Percentiles rank a stretch among this genome's conserved stretches.
phyloP scores from a whole-genome alignment of 2,329 filamentous ascomycete genomes.

The Fusarium sublunatum region DNA sequence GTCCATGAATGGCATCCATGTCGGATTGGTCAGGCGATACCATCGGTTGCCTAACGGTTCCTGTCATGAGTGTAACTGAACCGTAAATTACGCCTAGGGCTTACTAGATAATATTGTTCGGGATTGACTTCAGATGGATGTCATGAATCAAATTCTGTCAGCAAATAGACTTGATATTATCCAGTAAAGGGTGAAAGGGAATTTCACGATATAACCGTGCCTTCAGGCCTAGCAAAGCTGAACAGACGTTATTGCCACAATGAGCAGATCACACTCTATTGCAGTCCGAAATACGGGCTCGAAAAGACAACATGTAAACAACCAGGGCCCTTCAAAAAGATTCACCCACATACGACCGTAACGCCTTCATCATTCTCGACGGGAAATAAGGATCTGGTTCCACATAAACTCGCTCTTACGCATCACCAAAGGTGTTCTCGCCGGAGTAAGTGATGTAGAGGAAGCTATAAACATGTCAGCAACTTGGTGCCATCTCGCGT shows the following conservation, averaged over 20 bases:
- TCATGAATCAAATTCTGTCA: constrained; percentile 10
- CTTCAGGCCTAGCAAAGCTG: constrained; percentile 6
- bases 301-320: constrained; percentile 45
- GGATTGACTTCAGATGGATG: not conserved
- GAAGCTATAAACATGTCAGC: constrained; percentile 70
- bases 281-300: constrained; percentile 32
- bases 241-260: constrained; percentile 22
- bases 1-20: not conserved
- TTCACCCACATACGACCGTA: constrained; percentile 49
- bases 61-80: constrained; percentile 6
- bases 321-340: constrained; percentile 44
- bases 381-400: constrained; percentile 35
- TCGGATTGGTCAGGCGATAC: constrained; percentile 21
- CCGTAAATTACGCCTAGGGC: not conserved
- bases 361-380: constrained; percentile 51
- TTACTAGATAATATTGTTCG: not conserved
- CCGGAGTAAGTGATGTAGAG: constrained; percentile 99
- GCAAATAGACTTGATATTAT: constrained; percentile 15
- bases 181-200: constrained; percentile 1
- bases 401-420: constrained; percentile 39
- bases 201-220: constrained; percentile 4
- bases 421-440: constrained; percentile 93
- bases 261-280: constrained; percentile 40
- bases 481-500: not conserved
- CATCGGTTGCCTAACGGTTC: constrained; percentile 13